phyloP scores from a whole-genome alignment of 202 grass and related monocot genomes.

The Panicum virgatum region DNA sequence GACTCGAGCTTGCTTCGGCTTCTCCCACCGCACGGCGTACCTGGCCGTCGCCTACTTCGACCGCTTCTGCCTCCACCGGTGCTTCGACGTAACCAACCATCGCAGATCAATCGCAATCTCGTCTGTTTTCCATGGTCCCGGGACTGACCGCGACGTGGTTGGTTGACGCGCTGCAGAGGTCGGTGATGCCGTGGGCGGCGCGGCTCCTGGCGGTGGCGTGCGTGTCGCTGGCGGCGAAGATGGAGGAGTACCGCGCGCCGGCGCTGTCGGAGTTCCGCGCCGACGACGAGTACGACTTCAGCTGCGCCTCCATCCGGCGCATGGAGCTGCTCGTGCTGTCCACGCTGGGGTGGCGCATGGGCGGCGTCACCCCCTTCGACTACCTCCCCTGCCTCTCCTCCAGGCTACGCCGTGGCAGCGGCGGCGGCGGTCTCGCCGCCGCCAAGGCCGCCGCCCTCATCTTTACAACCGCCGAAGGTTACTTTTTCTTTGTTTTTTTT shows the following conservation, averaged over 20 bases:
- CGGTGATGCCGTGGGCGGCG: slow-evolving; percentile 65
- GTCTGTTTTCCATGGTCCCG: slow-evolving; percentile 13
- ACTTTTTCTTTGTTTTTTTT: neutral
- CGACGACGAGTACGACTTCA: slow-evolving; percentile 48
- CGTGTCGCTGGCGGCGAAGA: slow-evolving; percentile 80
- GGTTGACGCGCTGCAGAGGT: slow-evolving; percentile 30
- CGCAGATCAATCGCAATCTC: neutral
- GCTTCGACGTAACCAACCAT: slow-evolving; percentile 47
- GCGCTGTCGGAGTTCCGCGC: slow-evolving; percentile 56
- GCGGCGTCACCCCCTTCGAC: slow-evolving; percentile 66
- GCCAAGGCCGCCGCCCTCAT: slow-evolving; percentile 47
- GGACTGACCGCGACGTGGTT: neutral
- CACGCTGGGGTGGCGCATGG: slow-evolving; percentile 77
- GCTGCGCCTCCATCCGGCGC: slow-evolving; percentile 48
- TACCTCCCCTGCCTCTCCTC: slow-evolving; percentile 70
- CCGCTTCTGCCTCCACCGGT: slow-evolving; percentile 67
- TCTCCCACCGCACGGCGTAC: slow-evolving; percentile 75
- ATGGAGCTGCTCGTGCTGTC: slow-evolving; percentile 86
- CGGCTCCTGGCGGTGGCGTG: slow-evolving; percentile 69
- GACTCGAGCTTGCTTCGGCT: slow-evolving; percentile 61
- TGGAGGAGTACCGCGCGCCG: slow-evolving; percentile 73
- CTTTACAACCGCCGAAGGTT: slow-evolving; percentile 48
- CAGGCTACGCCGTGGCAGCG: slow-evolving; percentile 26
- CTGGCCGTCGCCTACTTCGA: slow-evolving; percentile 69
- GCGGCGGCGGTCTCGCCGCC: neutral